Percentiles rank a stretch among this genome's conserved stretches.
Conservation (phyloP, 768 basidiomycete species). For the Suillus lakei region DNA sequence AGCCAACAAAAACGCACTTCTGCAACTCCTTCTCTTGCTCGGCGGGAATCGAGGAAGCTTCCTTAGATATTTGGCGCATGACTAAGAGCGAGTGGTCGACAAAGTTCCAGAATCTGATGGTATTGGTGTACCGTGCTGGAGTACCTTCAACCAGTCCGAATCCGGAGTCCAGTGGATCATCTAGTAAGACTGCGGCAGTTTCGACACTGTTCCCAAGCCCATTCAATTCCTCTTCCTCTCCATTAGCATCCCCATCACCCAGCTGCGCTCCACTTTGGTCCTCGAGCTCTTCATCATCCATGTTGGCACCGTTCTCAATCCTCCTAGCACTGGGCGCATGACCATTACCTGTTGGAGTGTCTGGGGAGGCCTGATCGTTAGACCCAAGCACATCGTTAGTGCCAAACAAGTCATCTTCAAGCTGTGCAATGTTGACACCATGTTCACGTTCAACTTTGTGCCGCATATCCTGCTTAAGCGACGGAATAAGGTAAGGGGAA, state of each 20-base stretch:
- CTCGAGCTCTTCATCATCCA: not conserved
- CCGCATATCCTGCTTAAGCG: conserved; percentile 5
- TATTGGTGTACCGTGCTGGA: not conserved
- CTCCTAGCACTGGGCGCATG: not conserved
- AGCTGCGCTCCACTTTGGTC: not conserved
- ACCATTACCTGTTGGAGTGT: not conserved
- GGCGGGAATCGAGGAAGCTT: not conserved
- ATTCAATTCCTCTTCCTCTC: not conserved
- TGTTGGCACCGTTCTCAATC: not conserved
- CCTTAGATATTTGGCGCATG: not conserved
- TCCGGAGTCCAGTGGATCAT: not conserved
- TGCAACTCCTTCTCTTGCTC: not conserved
- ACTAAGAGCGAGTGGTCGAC: not conserved
- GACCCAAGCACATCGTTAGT: not conserved
- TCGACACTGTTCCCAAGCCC: not conserved
- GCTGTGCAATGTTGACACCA: conserved; percentile 1
- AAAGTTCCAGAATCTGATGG: conserved; percentile 1
- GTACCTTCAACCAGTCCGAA: not conserved
- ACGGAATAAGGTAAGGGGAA: conserved; percentile 6
- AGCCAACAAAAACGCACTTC: not conserved
- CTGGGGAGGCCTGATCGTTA: not conserved
- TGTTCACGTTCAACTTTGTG: not conserved
- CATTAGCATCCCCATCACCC: not conserved
- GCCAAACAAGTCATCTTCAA: not conserved
- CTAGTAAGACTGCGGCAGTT: not conserved